Evolutionary conservation across 352 stramenopile species (phyloP), one percentile per base, ranked within the genome.

Genomic region (Ophiocytium majus): DNA sequence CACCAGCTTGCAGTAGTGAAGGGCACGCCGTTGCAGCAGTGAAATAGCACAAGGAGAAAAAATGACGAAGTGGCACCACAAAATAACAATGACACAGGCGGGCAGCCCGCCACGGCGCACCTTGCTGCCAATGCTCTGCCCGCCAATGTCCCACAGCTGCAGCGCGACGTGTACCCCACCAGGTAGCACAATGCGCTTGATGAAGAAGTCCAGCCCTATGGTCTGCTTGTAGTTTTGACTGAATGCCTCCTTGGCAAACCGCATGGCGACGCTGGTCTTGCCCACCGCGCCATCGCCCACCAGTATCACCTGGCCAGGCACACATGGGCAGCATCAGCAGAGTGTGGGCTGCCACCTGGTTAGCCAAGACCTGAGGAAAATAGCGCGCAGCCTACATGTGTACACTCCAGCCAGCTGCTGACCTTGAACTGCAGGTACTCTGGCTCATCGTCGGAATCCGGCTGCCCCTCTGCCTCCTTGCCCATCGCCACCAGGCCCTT

Each of bases 81-180:
- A n/a, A n/a, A n/a, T n/a, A n/a, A n/a, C n/a, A n/a, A n/a, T n/a
- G n/a, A n/a, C n/a, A n/a, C n/a, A n/a, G n/a, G n/a, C n/a, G n/a
- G n/a, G n/a, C n/a, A n/a, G n/a, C n/a, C n/a, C n/a, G n/a, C n/a
- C n/a, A n/a, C n/a, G n/a, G n/a, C n/a, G n/a, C 14, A 57, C 43
- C 64, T 76, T 88, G 76, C 74, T 84, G 19, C 93, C 92, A 82
- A 97, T 96, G 76, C 92, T 94, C 83, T 97, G 94, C 10, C 94
- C 94, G n/a, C 94, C 94, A 82, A 97, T 97, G 83, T 97, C 94
- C 94, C 94, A 97, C 80, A 97, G 95, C 89, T 98, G 95, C 82
- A 98, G 83, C 81, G 94, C 95, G 81, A 97, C 93, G 79, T 97
- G 92, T 0, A 94, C 37, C 71, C 17, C 81, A 95, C 93, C 92